Base-by-base conservation (phyloP, 148 eudicot genomes). In the Cornus kousa region DNA sequence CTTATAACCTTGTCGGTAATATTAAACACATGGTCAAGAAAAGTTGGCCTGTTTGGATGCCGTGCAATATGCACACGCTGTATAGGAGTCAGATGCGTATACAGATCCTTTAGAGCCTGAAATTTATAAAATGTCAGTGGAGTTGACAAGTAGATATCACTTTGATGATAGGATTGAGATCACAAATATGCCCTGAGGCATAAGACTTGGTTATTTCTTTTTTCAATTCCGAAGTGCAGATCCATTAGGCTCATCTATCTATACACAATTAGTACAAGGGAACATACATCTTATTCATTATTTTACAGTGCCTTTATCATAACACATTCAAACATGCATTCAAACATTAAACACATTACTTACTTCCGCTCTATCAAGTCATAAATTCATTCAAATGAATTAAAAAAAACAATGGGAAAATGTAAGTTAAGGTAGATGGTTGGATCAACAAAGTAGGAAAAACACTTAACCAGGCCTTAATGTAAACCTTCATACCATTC, bases 21-120 rank as follows among this genome's bases (percentile, higher is more conserved):
- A 78, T 77, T 93, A 79, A 90, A 90, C 11, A 95, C 78, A 68
- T 95, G 98, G 79, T 93, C 98, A 87, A 93, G 97, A 86, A 86
- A 88, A 69, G 98, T 95, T 77, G 98, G 99, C 76, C 99, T 88
- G 77, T 95, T 87, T 62, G 99, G 99, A 87, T 95, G 99, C 64
- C 99, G 87, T 68, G 99, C 97, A 86, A 95, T 91, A 78, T 87
- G 82, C 82, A 95, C 93, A 70, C 99, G 92, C 76, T 95, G 99
- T 79, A 93, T 93, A 53, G 98, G 99, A 80, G 94, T 92, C 79
- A 95, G 79, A 79, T 87, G 88, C 35, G 83, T 82, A 84, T 95
- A 95, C 46, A 93, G 85, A 66, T 87, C 91, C 86, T 86, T 89
- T 37, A 91, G 80, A 85, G 93, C 93, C 99, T 95, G 86, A 77